Percentiles rank a stretch among this genome's conserved stretches.
These are phyloP conservation scores for Coniochaeta pulveracea DNA, from an alignment of 2,329 filamentous ascomycete species.

Conservation along the genomic window DNA sequence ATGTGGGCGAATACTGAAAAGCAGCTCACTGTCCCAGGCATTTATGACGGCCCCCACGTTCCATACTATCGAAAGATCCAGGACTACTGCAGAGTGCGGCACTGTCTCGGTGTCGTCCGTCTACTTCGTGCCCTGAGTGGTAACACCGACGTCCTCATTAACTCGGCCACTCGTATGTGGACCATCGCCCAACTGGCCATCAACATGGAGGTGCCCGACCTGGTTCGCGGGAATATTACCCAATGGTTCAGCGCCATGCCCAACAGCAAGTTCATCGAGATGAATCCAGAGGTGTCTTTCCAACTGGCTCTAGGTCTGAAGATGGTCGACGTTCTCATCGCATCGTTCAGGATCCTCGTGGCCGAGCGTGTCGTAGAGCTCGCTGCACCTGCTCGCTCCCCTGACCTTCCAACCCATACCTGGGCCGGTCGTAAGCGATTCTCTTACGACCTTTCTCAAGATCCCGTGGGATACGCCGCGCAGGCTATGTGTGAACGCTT, in stretches of 20 bases:
- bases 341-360: constrained; percentile 49
- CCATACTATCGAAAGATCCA: constrained; percentile 25
- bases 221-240: constrained; percentile 37
- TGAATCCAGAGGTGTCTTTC: constrained; percentile 50
- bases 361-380: constrained; percentile 46
- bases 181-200: constrained; percentile 53
- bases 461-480: constrained; percentile 35
- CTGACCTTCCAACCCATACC: constrained; percentile 5
- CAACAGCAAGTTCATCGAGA: constrained; percentile 50
- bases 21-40: constrained; percentile 7
- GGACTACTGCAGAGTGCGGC: constrained; percentile 55
- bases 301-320: constrained; percentile 40
- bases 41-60: constrained; percentile 5
- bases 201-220: constrained; percentile 38
- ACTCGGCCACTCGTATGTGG: constrained; percentile 57
- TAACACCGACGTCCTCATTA: constrained; percentile 35
- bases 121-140: constrained; percentile 48
- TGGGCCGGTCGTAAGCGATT: constrained; percentile 25
- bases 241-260: constrained; percentile 45
- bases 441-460: constrained; percentile 43
- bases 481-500: constrained; percentile 38
- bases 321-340: constrained; percentile 28
- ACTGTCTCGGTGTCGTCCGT: constrained; percentile 51
- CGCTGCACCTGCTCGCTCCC: constrained; percentile 15
- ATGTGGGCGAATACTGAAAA: constrained; percentile 9